These are phyloP conservation scores for Pseudogymnoascus sp. DNA, from an alignment of 2,329 filamentous ascomycete species.

Conservation along the genomic window DNA sequence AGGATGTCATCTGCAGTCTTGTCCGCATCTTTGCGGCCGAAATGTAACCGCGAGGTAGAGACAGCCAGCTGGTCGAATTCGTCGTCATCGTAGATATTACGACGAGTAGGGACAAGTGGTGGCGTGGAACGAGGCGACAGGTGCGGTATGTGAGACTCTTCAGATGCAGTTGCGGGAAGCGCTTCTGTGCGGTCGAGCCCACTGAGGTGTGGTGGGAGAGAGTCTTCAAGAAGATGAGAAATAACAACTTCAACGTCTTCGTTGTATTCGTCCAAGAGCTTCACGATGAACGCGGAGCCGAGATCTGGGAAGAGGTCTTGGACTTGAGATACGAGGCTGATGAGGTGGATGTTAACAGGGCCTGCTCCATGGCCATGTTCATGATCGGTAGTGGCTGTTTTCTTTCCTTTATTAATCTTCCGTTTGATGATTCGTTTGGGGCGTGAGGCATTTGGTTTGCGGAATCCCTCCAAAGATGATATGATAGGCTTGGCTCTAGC, in stretches of 20 bases:
- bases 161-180: constrained; percentile 37
- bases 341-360: constrained; percentile 59
- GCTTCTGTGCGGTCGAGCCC: constrained; percentile 55
- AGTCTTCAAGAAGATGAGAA: constrained; percentile 71
- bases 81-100: constrained; percentile 73
- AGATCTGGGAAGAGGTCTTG: constrained; percentile 89
- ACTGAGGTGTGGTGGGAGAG: constrained; percentile 61
- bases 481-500: constrained; percentile 53
- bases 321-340: constrained; percentile 81
- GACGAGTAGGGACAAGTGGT: constrained; percentile 47
- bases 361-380: constrained; percentile 23
- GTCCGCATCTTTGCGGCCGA: constrained; percentile 61
- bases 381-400: constrained; percentile 30
- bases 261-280: constrained; percentile 68
- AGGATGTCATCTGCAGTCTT: constrained; percentile 66
- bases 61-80: constrained; percentile 66
- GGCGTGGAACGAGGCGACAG: constrained; percentile 54
- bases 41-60: constrained; percentile 60
- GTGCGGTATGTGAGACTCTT: constrained; percentile 30
- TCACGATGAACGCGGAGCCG: constrained; percentile 72
- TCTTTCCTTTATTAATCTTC: constrained; percentile 61
- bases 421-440: constrained; percentile 44
- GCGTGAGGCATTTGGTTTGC: constrained; percentile 43
- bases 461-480: constrained; percentile 50
- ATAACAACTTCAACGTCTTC: constrained; percentile 74